Base-by-base conservation (phyloP, 176 grass and related monocot species). In the Tuctoria greenei region DNA sequence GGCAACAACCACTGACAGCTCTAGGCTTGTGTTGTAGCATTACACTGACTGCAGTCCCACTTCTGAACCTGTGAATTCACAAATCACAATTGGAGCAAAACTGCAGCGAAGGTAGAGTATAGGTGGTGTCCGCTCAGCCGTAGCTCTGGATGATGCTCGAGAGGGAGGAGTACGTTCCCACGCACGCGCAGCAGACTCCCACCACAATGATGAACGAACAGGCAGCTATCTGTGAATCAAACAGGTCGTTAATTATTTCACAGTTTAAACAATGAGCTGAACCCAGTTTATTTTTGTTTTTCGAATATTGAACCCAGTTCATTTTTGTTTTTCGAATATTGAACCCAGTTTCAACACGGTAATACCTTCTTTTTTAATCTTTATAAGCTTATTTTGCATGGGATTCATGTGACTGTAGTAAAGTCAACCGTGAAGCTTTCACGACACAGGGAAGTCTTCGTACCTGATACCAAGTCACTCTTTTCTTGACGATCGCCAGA, bases 401-500 rank as follows among this genome's bases (percentile, higher is more conserved):
- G 24, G 11, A 54, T 52, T 52, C 18, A 52, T 50, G 60, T 25
- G 1, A 42, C 66, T 18, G 36, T 21, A 38, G 14, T 50, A 59
- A 42, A 40, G 12, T 18, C 5, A 47, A 25, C 72, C 21, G 36
- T 8, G n/a, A 31, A 61, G 42, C n/a, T 28, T n/a, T n/a, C 47
- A 23, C 18, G 38, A 7, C 20, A 10, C 20, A 15, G 4, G 42
- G 39, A 6, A 58, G 44, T 49, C 41, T 28, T 55, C 5, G 20
- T 87, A 98, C 95, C 89, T 98, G 89, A 81, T 65, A 66, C 89
- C 84, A 90, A 59, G 84, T 82, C 64, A 82, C 88, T 63, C 92
- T 92, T 28, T 61, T 17, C 84, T 71, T 85, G n/a, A 94, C 42
- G 61, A 98, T 98, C 27, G 89, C 86, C 73, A 94, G 79, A 80